These are phyloP conservation scores for Sonneratia alba DNA, from an alignment of 345 rosid genomes.

Conservation along the genomic window DNA sequence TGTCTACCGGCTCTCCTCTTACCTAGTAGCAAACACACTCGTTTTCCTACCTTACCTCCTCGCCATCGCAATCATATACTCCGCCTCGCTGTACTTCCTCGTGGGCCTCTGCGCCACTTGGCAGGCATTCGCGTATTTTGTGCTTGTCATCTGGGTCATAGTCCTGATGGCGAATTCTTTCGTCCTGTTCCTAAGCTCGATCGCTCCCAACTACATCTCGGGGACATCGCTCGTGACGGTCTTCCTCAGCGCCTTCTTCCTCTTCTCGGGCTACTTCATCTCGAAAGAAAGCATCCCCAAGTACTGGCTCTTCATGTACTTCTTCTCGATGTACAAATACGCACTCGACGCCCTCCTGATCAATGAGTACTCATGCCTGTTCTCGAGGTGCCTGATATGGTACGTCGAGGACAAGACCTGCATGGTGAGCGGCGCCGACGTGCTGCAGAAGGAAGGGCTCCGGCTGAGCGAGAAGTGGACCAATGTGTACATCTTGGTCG, in stretches of 20 bases:
- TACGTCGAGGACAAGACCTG: slow-evolving; percentile 39
- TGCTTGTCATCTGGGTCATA: slow-evolving; percentile 66
- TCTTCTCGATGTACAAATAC: slow-evolving; percentile 86
- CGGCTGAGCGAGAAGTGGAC: slow-evolving; percentile 60
- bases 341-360: slow-evolving; percentile 77
- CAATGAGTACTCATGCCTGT: slow-evolving; percentile 83
- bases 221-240: slow-evolving; percentile 74
- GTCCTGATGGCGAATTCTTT: slow-evolving; percentile 88
- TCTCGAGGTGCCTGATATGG: slow-evolving; percentile 55
- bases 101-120: slow-evolving; percentile 76
- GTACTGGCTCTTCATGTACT: slow-evolving; percentile 93
- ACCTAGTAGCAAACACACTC: slow-evolving; percentile 70
- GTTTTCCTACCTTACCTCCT: slow-evolving; percentile 81
- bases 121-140: slow-evolving; percentile 71
- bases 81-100: slow-evolving; percentile 62
- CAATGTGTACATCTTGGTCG: slow-evolving; percentile 60
- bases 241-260: slow-evolving; percentile 65
- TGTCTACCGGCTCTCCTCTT: slow-evolving; percentile 72
- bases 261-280: slow-evolving; percentile 91
- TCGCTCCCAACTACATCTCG: slow-evolving; percentile 84
- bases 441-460: slow-evolving; percentile 60
- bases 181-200: slow-evolving; percentile 74
- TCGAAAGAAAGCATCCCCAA: slow-evolving; percentile 67
- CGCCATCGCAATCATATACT: slow-evolving; percentile 52
- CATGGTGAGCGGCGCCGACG: slow-evolving; percentile 61